A percentile compares a stretch with the other conserved stretches of the same genome.
phyloP scores from a whole-genome alignment of 495 filamentous ascomycete genomes.

The Monascus purpureus region DNA sequence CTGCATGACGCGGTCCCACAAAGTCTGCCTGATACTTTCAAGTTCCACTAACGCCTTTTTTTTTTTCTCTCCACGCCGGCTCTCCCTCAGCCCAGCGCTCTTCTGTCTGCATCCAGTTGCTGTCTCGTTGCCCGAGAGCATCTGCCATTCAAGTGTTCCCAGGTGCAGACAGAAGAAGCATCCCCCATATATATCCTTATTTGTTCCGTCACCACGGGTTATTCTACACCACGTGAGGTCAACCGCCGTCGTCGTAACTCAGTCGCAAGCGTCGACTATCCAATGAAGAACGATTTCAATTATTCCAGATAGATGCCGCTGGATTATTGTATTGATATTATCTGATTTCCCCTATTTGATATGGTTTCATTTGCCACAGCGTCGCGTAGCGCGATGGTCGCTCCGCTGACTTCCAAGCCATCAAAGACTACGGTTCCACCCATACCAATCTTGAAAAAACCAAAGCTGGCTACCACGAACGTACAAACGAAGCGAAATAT shows the following conservation, averaged over 20 bases:
- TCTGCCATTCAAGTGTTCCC: slow-evolving; percentile 6
- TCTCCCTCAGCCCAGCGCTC: slow-evolving; percentile 3
- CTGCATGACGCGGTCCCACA: neutral
- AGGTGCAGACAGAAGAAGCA: slow-evolving; percentile 11
- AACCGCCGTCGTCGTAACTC: no score
- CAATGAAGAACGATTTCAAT: no score
- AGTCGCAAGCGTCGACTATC: no score
- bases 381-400: slow-evolving; percentile 18
- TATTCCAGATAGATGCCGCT: no score
- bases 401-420: slow-evolving; percentile 8
- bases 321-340: no score
- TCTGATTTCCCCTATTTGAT: slow-evolving; percentile 10
- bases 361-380: slow-evolving; percentile 33
- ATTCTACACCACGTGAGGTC: no score
- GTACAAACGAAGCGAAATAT: slow-evolving; percentile 26
- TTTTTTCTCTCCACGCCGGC: neutral
- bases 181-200: neutral
- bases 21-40: slow-evolving; percentile 3
- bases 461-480: slow-evolving; percentile 11
- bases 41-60: neutral
- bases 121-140: slow-evolving; percentile 1
- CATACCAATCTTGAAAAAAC: slow-evolving; percentile 28
- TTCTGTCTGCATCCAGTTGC: slow-evolving; percentile 10
- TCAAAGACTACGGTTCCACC: slow-evolving; percentile 24
- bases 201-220: no score